These are phyloP conservation scores for Psophocarpus tetragonolobus DNA, from an alignment of 306 rosid genomes.

Conservation along the genomic window DNA sequence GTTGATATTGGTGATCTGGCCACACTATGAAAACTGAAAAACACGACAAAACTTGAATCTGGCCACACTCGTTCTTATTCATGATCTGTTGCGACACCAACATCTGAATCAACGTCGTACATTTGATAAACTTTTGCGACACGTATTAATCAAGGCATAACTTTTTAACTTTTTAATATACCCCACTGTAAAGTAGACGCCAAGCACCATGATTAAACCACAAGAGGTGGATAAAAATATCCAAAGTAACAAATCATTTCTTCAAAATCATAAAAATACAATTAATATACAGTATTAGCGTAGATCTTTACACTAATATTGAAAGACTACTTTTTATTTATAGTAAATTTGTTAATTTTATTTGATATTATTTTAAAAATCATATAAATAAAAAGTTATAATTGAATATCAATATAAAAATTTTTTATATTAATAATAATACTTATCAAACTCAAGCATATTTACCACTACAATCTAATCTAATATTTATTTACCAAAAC, in stretches of 20 bases:
- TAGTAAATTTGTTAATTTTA: too few relatives aligned
- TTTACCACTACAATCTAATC: too few relatives aligned
- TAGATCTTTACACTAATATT: too few relatives aligned
- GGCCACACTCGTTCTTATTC: not conserved
- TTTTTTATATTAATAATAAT: too few relatives aligned
- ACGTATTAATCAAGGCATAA: not conserved
- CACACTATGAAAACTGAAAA: not conserved
- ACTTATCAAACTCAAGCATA: too few relatives aligned
- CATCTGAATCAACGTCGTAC: not conserved
- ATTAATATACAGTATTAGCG: too few relatives aligned
- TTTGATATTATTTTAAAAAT: too few relatives aligned
- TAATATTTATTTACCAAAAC: too few relatives aligned
- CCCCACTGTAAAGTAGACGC: not conserved
- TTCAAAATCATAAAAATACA: slow-evolving; percentile 13
- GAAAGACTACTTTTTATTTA: too few relatives aligned
- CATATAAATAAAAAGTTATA: too few relatives aligned
- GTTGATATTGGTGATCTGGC: too few relatives aligned
- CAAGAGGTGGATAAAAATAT: not conserved
- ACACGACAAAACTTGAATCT: not conserved
- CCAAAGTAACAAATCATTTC: slow-evolving; percentile 11
- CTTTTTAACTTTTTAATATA: not conserved
- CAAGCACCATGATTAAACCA: slow-evolving; percentile 13
- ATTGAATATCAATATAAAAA: too few relatives aligned
- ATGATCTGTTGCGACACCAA: not conserved
- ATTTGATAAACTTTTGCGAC: slow-evolving; percentile 7